Conservation (phyloP, 352 stramenopile genomes). For the Halophytophthora batemanensis region DNA sequence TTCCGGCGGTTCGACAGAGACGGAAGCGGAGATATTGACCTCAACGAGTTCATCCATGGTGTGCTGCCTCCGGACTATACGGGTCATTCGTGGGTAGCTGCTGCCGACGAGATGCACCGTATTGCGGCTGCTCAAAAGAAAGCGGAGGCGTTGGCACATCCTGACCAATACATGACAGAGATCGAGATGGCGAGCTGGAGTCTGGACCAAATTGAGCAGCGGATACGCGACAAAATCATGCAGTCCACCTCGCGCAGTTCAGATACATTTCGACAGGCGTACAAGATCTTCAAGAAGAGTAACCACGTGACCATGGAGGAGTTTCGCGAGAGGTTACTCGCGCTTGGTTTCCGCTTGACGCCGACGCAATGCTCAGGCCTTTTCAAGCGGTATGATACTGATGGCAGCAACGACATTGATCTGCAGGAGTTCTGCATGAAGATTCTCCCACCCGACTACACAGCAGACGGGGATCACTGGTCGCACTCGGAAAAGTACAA, state of each 20-base stretch:
- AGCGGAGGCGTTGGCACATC: conserved; percentile 33
- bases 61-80: conserved; percentile 74
- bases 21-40: conserved; percentile 72
- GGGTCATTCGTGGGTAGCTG: conserved; percentile 68
- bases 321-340: conserved; percentile 64
- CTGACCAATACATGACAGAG: conserved; percentile 71
- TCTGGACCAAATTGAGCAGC: conserved; percentile 72
- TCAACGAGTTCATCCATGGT: conserved; percentile 81
- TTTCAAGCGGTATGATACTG: conserved; percentile 71
- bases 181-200: conserved; percentile 78
- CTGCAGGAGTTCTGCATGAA: conserved; percentile 80
- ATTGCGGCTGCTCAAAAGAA: conserved; percentile 60
- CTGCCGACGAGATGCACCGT: conserved; percentile 66
- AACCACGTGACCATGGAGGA: conserved; percentile 71
- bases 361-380: conserved; percentile 55
- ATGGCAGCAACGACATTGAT: conserved; percentile 76
- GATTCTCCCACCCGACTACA: conserved; percentile 80
- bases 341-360: conserved; percentile 70
- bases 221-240: conserved; percentile 80
- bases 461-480: conserved; percentile 73
- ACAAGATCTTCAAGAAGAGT: conserved; percentile 80
- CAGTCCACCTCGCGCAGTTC: conserved; percentile 76
- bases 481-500: conserved; percentile 59
- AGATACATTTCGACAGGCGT: conserved; percentile 76
- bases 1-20: conserved; percentile 73